Base-by-base conservation (phyloP, 2,329 filamentous ascomycete species). In the Verticillium isaacii region DNA sequence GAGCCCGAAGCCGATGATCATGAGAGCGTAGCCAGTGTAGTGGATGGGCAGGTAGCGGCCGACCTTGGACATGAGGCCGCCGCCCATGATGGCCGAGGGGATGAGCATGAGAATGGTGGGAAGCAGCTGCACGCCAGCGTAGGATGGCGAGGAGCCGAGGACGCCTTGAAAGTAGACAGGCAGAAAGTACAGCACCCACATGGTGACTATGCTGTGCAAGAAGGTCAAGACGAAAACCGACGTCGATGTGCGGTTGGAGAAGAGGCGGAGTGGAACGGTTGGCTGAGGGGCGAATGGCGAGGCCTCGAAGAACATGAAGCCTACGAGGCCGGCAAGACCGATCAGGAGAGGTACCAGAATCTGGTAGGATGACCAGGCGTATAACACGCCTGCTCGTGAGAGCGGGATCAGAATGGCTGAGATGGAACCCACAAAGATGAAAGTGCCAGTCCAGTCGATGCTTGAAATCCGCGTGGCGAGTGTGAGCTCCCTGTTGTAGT, bases 151-250 rank as follows among this genome's bases (percentile, higher is more conserved):
- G 5, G 72, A 70, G 1, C 68, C 57, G 5, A 70, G 68, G 0
- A 82, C 76, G 1, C 70, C 72, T 59, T 82, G 78, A 64, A 82
- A 82, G 66, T 81, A 83, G 1, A 82, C 62, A 0, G 80, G 78
- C 1, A 81, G 58, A 62, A 80, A 81, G 67, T 74, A 77, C 56
- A 72, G 68, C 3, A 69, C 65, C 72, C 76, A 78, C 56, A 73
- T 73, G 8, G 80, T 82, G 2, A 90, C 86, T 66, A 89, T 85
- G 56, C 88, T 88, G 72, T 96, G 91, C 64, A 85, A 82, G 75
- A 92, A 91, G 66, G 87, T 88, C 54, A 90, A 79, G 1, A 77
- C 74, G 15, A 93, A 85, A 3, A 86, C 80, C 8, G 89, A 85
- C 32, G 89, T 70, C 70, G 91, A 93, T 36, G 79, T 82, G 5